Base-by-base conservation (phyloP, 306 rosid species). In the Mimosa pudica region DNA sequence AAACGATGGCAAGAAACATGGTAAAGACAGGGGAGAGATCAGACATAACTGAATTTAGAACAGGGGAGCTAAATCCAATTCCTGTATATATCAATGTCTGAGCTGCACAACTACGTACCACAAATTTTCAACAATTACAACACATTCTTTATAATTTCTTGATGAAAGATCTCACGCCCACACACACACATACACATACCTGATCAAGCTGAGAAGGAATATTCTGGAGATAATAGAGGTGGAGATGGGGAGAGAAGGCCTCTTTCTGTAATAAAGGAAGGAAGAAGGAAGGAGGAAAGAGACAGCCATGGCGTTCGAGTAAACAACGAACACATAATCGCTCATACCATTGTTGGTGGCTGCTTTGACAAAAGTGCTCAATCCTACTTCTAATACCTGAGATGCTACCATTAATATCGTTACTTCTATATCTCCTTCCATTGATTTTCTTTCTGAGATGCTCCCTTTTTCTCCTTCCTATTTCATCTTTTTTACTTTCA, bases 51-150 rank as follows among this genome's bases (percentile, higher is more conserved):
- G 58, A 52, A 52, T n/a, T 24, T 14, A 89, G 51, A 14, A 87
- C 81, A 4, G 92, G 90, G 51, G 90, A 89, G 80, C 90, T 79
- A 38, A 77, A 85, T 77, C 41, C 57, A 45, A 87, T 76, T 1
- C 92, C 90, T 13, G 81, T 57, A 17, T 55, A 77, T 70, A 11
- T 69, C 18, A 86, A 68, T 0, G 55, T 87, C 84, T 86, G 88
- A 60, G 10, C 62, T 35, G 57, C 80, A 82, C 55, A 74, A 9
- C 67, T 67, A 24, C 30, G 30, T 24, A 63, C 18, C 58, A 14
- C 18, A 61, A 77, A 46, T 7, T 9, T 10, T 0, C 66, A 24
- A 2, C 16, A 14, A 3, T 52, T 4, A 52, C 14, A 52, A 52
- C 58, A 16, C 0, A 52, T n/a, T 5, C 8, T 5, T 12, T 52